phyloP scores from a whole-genome alignment of 1,139 yeast species.

The Yamadazyma songkhlaensis region DNA sequence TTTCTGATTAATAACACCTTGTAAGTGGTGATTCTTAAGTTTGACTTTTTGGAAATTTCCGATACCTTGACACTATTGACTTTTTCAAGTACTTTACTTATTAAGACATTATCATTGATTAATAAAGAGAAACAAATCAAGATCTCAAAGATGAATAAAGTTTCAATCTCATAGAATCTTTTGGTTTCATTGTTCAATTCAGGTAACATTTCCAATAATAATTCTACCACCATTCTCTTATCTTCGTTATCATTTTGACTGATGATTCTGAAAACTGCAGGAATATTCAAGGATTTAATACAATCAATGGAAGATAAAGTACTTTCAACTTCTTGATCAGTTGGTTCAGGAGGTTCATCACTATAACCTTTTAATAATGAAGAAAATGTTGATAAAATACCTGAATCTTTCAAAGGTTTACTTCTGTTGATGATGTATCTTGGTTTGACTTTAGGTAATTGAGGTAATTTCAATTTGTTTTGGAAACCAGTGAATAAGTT shows the following conservation, averaged over 20 bases:
- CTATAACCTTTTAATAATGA: constrained; percentile 85
- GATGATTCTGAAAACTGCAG: constrained; percentile 46
- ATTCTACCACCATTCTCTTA: constrained; percentile 17
- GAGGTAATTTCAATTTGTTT: constrained; percentile 45
- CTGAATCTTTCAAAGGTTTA: constrained; percentile 62
- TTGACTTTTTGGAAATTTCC: constrained; percentile 28
- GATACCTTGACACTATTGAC: constrained; percentile 15
- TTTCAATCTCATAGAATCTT: constrained; percentile 52
- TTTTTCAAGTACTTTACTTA: constrained; percentile 21
- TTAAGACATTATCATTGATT: constrained; percentile 36
- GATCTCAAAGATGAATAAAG: constrained; percentile 54
- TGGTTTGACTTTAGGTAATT: constrained; percentile 63
- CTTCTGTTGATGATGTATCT: constrained; percentile 61
- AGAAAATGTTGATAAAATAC: constrained; percentile 84
- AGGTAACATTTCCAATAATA: constrained; percentile 32
- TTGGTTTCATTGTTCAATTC: constrained; percentile 31
- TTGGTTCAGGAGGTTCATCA: constrained; percentile 87
- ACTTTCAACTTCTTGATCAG: constrained; percentile 86
- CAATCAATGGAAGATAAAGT: constrained; percentile 84
- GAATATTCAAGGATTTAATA: constrained; percentile 61
- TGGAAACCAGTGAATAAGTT: constrained; percentile 68
- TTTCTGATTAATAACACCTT: constrained; percentile 40
- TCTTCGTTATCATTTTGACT: constrained; percentile 29
- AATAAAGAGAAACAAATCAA: constrained; percentile 50
- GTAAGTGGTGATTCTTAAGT: constrained; percentile 36